A percentile compares a stretch with the other conserved stretches of the same genome.
Conservation (phyloP, 495 filamentous ascomycete genomes). For the Cudoniella acicularis region DNA sequence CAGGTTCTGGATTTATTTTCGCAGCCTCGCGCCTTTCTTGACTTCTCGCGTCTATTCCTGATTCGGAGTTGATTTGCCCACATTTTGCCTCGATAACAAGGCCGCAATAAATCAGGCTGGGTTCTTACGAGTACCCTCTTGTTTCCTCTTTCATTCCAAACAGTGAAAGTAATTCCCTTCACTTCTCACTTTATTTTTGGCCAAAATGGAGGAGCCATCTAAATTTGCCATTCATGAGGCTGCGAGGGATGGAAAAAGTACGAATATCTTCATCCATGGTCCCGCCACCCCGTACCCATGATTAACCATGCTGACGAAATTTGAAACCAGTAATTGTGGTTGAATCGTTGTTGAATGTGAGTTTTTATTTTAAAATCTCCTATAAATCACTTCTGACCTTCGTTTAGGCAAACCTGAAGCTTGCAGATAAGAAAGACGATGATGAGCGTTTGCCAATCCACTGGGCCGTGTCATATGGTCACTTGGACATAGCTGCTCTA, state of each 20-base stretch:
- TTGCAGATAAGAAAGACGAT: slow-evolving; percentile 70
- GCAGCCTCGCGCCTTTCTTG: slow-evolving; percentile 7
- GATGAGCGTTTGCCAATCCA: slow-evolving; percentile 92
- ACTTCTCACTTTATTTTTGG: not conserved
- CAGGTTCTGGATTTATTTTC: not conserved
- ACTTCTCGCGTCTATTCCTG: not conserved
- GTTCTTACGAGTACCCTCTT: not conserved
- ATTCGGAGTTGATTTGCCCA: no score
- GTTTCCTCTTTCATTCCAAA: not conserved
- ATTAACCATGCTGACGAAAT: not conserved
- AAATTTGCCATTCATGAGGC: slow-evolving; percentile 89
- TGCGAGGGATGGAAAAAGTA: slow-evolving; percentile 82
- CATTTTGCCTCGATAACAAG: not conserved
- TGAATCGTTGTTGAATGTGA: slow-evolving; percentile 74
- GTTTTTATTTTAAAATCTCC: not conserved
- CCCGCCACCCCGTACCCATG: slow-evolving; percentile 1
- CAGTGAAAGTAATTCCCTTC: not conserved
- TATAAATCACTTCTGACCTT: not conserved
- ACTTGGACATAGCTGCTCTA: slow-evolving; percentile 66
- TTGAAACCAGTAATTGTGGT: slow-evolving; percentile 50
- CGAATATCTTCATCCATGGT: slow-evolving; percentile 2
- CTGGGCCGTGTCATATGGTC: slow-evolving; percentile 89
- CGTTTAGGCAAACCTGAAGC: slow-evolving; percentile 70
- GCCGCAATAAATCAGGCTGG: not conserved
- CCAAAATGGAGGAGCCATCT: slow-evolving; percentile 26